Evolutionary conservation across 1,284 basidiomycete species (phyloP).

Genomic region (Trichosporon asahii): DNA sequence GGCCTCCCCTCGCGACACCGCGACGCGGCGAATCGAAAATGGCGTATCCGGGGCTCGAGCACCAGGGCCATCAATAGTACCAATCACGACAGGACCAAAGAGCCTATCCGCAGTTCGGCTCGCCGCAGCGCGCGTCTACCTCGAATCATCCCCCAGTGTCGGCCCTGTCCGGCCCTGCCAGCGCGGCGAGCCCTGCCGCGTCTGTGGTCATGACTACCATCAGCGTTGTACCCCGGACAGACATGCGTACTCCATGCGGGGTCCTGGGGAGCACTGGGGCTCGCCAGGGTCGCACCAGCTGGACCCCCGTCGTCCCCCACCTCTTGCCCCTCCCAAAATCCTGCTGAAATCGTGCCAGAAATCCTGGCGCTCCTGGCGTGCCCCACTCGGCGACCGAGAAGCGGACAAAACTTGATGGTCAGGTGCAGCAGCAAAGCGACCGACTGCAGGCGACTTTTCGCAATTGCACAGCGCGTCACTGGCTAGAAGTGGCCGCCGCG

Average conservation of each 20-base stretch:
- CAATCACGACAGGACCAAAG: background rate
- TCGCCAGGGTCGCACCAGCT: background rate
- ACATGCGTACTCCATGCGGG: background rate
- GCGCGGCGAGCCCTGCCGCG: background rate
- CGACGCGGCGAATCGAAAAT: background rate
- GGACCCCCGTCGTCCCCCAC: background rate
- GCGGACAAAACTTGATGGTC: background rate
- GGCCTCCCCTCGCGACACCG: background rate
- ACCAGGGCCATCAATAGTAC: background rate
- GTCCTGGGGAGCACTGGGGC: background rate
- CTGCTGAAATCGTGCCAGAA: background rate
- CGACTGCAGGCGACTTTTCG: background rate
- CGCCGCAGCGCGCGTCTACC: background rate
- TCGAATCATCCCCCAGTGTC: background rate
- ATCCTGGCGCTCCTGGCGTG: background rate
- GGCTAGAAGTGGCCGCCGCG: background rate
- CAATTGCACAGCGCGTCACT: background rate
- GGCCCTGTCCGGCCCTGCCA: background rate
- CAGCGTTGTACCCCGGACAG: background rate
- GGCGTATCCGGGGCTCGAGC: background rate
- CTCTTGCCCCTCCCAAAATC: background rate
- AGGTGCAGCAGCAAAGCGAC: background rate
- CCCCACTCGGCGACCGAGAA: background rate
- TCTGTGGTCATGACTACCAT: background rate
- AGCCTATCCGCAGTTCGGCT: background rate